phyloP scores from a whole-genome alignment of 73 alveolate species.

The Tetrahymena elliotti region DNA sequence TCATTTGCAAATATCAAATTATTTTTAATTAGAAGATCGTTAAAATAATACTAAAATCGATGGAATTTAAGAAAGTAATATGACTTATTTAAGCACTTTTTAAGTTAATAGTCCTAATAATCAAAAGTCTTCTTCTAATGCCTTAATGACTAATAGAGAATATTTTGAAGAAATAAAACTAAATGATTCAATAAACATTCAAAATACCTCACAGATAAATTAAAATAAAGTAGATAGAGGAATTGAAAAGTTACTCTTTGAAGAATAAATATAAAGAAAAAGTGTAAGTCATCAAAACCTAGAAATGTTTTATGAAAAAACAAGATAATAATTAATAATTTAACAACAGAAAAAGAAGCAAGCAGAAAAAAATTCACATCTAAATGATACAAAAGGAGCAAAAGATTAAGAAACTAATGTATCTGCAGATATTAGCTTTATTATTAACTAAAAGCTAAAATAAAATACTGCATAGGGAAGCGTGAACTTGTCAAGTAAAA shows the following conservation, averaged over 20 bases:
- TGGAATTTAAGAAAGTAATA: neutral
- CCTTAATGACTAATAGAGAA: neutral
- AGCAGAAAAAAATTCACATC: neutral
- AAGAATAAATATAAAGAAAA: neutral
- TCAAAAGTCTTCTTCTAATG: neutral
- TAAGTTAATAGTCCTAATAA: neutral
- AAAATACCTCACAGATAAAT: neutral
- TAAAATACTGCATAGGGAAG: neutral
- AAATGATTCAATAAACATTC: too few relatives aligned
- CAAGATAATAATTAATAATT: neutral
- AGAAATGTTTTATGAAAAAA: neutral
- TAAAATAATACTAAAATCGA: neutral
- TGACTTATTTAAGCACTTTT: neutral
- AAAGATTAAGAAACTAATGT: neutral
- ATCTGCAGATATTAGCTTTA: neutral
- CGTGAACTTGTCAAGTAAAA: neutral
- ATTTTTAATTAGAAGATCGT: neutral
- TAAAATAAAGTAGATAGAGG: neutral
- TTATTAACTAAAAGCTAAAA: too few relatives aligned
- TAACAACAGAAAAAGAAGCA: too few relatives aligned
- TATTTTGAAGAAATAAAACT: neutral
- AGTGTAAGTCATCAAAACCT: neutral
- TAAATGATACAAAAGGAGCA: neutral
- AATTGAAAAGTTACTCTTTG: neutral
- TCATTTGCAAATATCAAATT: too few relatives aligned